Evolutionary conservation across 2,329 filamentous ascomycete genomes (phyloP).

Genomic region (Blastomyces parvus): DNA sequence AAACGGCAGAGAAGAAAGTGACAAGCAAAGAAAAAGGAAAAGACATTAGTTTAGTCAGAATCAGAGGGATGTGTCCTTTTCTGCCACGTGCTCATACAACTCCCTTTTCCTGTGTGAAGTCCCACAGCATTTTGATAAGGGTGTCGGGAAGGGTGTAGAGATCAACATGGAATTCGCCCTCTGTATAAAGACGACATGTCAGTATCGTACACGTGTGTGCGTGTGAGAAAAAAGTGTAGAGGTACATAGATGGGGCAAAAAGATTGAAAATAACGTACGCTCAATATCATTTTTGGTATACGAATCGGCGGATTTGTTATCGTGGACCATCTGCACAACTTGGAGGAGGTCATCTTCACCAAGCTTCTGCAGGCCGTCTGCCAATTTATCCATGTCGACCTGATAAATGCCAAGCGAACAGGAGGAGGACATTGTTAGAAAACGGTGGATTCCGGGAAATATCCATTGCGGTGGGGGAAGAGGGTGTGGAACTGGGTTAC

Average conservation of each 20-base stretch:
- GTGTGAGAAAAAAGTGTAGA: too few relatives aligned
- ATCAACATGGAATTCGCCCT: conserved; percentile 96
- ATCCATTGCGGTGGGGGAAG: background rate
- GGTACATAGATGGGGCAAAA: background rate
- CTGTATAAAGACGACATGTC: conserved; percentile 40
- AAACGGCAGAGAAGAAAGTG: background rate
- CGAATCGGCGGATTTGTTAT: conserved; percentile 87
- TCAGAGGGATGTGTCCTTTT: background rate
- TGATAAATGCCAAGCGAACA: conserved; percentile 19
- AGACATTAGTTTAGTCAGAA: background rate
- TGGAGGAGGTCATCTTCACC: conserved; percentile 87
- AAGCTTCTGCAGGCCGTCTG: conserved; percentile 79
- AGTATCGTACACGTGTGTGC: conserved; percentile 14
- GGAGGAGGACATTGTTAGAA: too few relatives aligned
- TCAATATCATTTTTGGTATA: conserved; percentile 98
- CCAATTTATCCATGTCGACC: conserved; percentile 92
- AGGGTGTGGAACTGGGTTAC: background rate
- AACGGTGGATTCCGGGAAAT: too few relatives aligned
- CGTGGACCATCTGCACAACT: conserved; percentile 95
- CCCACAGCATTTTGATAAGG: conserved; percentile 91
- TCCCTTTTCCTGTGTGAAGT: conserved; percentile 54
- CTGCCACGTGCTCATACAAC: conserved; percentile 23
- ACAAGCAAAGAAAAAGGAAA: background rate
- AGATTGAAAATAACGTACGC: conserved; percentile 49
- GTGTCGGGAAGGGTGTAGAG: conserved; percentile 90